Evolutionary conservation across 2,329 filamentous ascomycete genomes (phyloP).

Genomic region (Rutstroemia sp.): DNA sequence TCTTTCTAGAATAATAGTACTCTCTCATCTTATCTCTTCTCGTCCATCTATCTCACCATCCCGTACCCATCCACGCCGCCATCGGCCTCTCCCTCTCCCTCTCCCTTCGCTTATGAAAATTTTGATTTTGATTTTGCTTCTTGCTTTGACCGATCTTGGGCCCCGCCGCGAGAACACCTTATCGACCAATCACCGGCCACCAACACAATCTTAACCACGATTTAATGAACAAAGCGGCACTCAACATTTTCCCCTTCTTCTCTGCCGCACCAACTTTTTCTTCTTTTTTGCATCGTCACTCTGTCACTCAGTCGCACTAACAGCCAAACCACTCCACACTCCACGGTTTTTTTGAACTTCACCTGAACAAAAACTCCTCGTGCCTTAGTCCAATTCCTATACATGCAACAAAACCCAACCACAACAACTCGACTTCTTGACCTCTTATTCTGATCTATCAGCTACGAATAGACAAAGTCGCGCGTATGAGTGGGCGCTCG

Average conservation of each 20-base stretch:
- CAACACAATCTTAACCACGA: neutral
- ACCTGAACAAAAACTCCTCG: neutral
- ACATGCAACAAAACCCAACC: neutral
- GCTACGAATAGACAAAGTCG: conserved; percentile 31
- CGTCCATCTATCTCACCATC: too few species aligned
- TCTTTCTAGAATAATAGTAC: too few species aligned
- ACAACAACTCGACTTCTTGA: neutral
- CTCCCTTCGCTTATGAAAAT: neutral
- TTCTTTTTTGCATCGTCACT: too few species aligned
- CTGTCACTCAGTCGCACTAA: too few species aligned
- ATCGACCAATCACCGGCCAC: neutral
- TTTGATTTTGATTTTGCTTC: neutral
- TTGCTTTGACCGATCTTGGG: too few species aligned
- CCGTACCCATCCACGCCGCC: neutral
- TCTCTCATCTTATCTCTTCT: too few species aligned
- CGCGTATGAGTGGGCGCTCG: conserved; percentile 79
- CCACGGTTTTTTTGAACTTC: neutral
- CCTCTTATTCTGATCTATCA: neutral
- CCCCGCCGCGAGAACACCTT: too few species aligned
- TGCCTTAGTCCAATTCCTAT: too few species aligned
- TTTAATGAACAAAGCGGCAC: neutral
- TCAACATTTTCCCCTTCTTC: conserved; percentile 1
- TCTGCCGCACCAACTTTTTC: too few species aligned
- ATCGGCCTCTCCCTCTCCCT: neutral
- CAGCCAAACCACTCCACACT: too few species aligned